phyloP scores from a whole-genome alignment of 306 rosid genomes.

The Ceratonia siliqua region DNA sequence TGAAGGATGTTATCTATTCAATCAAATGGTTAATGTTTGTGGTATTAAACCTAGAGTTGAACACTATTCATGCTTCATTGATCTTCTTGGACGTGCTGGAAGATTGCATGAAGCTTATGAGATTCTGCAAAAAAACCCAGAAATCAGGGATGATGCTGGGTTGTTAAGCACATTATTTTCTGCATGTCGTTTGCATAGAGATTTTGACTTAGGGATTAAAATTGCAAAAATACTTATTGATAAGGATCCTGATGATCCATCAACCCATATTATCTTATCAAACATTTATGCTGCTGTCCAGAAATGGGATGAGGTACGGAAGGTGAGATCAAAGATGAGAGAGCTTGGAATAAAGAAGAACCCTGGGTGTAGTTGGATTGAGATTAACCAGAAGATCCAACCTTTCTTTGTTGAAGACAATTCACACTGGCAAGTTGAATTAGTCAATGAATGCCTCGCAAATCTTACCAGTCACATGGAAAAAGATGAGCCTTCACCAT shows the following conservation, averaged over 20 bases:
- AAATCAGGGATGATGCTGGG: slow-evolving; percentile 53
- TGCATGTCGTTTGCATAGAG: slow-evolving; percentile 59
- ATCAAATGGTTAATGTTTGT: slow-evolving; percentile 56
- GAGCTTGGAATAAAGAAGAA: slow-evolving; percentile 71
- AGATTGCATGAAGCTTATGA: slow-evolving; percentile 71
- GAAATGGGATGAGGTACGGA: slow-evolving; percentile 68
- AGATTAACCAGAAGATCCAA: slow-evolving; percentile 59
- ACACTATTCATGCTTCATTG: slow-evolving; percentile 79
- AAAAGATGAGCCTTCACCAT: slow-evolving; percentile 41
- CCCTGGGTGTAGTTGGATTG: slow-evolving; percentile 89
- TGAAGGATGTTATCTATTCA: slow-evolving; percentile 63
- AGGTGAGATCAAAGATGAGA: slow-evolving; percentile 68
- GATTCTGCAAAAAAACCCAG: slow-evolving; percentile 59
- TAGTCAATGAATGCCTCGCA: slow-evolving; percentile 54
- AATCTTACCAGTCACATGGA: slow-evolving; percentile 65
- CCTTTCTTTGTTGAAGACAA: slow-evolving; percentile 72
- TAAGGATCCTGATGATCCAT: slow-evolving; percentile 67
- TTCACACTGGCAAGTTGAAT: slow-evolving; percentile 53
- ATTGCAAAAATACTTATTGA: slow-evolving; percentile 56
- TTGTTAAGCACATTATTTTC: slow-evolving; percentile 72
- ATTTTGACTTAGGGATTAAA: slow-evolving; percentile 58
- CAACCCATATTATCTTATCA: slow-evolving; percentile 59
- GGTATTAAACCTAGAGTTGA: slow-evolving; percentile 64
- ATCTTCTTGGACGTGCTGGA: slow-evolving; percentile 87
- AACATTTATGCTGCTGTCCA: slow-evolving; percentile 66